A percentile compares a stretch with the other conserved stretches of the same genome.
These are phyloP conservation scores for Fomitopsis pinicola DNA, from an alignment of 1,284 basidiomycete genomes.

Conservation along the genomic window DNA sequence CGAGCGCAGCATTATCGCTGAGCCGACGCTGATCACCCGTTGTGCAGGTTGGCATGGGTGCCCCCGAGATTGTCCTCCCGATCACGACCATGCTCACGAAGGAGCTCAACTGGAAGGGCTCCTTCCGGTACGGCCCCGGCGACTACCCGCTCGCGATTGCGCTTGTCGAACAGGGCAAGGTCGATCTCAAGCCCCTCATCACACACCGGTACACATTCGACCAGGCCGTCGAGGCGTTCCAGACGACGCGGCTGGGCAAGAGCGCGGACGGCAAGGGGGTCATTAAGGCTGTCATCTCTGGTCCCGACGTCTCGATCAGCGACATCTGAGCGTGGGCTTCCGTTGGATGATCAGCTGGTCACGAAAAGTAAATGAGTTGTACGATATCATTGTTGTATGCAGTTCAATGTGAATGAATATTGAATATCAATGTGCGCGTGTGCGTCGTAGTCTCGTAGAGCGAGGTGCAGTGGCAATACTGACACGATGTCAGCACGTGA, in stretches of 20 bases:
- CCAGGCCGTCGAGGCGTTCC: slow-evolving; percentile 76
- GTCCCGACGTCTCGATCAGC: slow-evolving; percentile 50
- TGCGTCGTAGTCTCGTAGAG: neutral
- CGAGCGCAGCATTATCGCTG: neutral
- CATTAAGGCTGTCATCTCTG: slow-evolving; percentile 76
- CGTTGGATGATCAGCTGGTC: too few species aligned
- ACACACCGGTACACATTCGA: slow-evolving; percentile 80
- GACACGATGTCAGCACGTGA: neutral
- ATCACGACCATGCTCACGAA: slow-evolving; percentile 62
- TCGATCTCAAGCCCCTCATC: slow-evolving; percentile 86
- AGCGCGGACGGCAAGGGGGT: slow-evolving; percentile 72
- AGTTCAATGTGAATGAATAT: neutral
- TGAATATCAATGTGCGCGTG: neutral
- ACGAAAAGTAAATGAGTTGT: neutral
- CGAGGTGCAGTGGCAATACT: too few species aligned
- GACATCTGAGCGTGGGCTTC: slow-evolving; percentile 10
- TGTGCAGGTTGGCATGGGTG: slow-evolving; percentile 66
- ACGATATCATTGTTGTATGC: slow-evolving; percentile 2
- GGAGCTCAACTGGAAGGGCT: slow-evolving; percentile 80
- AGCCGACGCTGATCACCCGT: neutral
- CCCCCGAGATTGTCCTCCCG: slow-evolving; percentile 58
- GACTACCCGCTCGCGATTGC: slow-evolving; percentile 85
- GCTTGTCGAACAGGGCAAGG: slow-evolving; percentile 72
- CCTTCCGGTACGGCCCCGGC: slow-evolving; percentile 85
- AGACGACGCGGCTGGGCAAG: slow-evolving; percentile 75